Evolutionary conservation across 371 early-diverging fungal species (phyloP).

Genomic region (Rhizopus arrhizus): DNA sequence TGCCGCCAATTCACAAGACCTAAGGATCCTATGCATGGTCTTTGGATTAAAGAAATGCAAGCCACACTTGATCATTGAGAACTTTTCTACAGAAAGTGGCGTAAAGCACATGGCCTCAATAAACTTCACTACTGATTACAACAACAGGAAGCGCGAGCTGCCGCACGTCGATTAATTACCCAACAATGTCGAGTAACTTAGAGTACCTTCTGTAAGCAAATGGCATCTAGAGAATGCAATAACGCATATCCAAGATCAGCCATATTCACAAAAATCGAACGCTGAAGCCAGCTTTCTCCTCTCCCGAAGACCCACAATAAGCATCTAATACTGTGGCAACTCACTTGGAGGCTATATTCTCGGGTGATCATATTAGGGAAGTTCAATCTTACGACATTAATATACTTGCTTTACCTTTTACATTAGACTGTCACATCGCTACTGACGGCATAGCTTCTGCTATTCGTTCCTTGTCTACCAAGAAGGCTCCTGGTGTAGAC

Average conservation of each 20-base stretch:
- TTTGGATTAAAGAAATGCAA: no score
- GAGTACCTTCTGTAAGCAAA: constrained; percentile 11
- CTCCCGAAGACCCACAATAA: constrained; percentile 1
- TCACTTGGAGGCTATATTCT: background rate
- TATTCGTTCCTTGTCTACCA: background rate
- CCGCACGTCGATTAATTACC: background rate
- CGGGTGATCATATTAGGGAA: background rate
- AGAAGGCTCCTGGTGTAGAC: constrained; percentile 30
- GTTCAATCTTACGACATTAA: background rate
- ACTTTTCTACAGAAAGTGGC: no score
- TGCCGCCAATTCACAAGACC: no score
- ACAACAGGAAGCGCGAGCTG: constrained; percentile 19
- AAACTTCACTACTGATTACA: background rate
- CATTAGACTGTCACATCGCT: background rate
- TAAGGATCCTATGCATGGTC: no score
- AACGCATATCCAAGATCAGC: background rate
- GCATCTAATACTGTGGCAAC: constrained; percentile 9
- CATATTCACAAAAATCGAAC: constrained; percentile 2
- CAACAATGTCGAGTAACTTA: constrained; percentile 20
- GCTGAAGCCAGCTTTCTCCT: background rate
- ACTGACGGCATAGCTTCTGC: background rate
- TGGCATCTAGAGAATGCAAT: background rate
- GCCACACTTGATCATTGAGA: no score
- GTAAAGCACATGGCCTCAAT: no score
- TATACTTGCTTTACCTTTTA: background rate